Conservation (phyloP, 2,329 filamentous ascomycete species). For the Decorospora gaudefroyi region DNA sequence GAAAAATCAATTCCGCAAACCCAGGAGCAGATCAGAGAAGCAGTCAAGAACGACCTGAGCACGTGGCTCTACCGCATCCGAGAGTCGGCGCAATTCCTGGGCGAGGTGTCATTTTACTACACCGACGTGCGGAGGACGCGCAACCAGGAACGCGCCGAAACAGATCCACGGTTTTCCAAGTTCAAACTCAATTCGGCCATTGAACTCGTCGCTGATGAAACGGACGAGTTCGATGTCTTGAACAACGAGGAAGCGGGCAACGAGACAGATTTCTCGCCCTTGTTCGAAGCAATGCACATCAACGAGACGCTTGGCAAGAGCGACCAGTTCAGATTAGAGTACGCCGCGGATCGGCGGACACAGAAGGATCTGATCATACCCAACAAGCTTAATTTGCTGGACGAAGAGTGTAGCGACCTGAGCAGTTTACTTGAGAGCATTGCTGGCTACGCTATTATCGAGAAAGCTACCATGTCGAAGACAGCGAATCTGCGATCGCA, state of each 20-base stretch:
- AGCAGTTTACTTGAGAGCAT: slow-evolving; percentile 92
- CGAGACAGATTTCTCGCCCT: slow-evolving; percentile 88
- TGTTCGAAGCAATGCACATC: slow-evolving; percentile 95
- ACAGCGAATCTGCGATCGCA: slow-evolving; percentile 77
- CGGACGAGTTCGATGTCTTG: slow-evolving; percentile 91
- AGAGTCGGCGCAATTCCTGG: slow-evolving; percentile 93
- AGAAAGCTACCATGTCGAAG: slow-evolving; percentile 88
- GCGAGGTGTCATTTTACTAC: slow-evolving; percentile 95
- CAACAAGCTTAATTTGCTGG: slow-evolving; percentile 71
- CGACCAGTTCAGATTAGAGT: slow-evolving; percentile 88
- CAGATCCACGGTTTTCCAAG: slow-evolving; percentile 72
- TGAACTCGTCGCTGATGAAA: slow-evolving; percentile 92
- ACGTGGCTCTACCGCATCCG: slow-evolving; percentile 95
- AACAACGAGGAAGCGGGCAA: slow-evolving; percentile 83
- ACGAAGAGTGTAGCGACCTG: slow-evolving; percentile 83
- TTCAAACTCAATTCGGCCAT: slow-evolving; percentile 96
- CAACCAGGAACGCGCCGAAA: slow-evolving; percentile 80
- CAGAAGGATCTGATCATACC: slow-evolving; percentile 92
- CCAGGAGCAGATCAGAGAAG: slow-evolving; percentile 90
- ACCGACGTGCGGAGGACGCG: slow-evolving; percentile 83
- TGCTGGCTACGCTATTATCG: slow-evolving; percentile 93
- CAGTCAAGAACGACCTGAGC: slow-evolving; percentile 95
- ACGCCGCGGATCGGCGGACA: slow-evolving; percentile 84
- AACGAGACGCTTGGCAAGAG: slow-evolving; percentile 91
- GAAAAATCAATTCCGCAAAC: slow-evolving; percentile 93